Evolutionary conservation across 2,329 filamentous ascomycete genomes (phyloP).

Genomic region (Seiridium unicorne): DNA sequence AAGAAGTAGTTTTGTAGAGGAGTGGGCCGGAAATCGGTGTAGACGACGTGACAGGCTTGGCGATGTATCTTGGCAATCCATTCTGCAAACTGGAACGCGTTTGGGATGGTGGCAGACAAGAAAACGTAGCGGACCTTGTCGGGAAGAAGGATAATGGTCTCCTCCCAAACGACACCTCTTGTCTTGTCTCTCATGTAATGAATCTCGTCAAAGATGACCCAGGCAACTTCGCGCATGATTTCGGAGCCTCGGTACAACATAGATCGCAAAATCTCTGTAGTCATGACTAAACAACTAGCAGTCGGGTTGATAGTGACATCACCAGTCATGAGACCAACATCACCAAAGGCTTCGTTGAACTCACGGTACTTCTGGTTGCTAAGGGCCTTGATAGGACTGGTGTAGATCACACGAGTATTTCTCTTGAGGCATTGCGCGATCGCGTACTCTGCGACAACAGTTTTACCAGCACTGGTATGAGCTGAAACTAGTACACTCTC

Average conservation of each 20-base stretch:
- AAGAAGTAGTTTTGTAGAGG: slow-evolving; percentile 98
- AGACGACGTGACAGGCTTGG: slow-evolving; percentile 97
- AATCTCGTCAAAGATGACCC: slow-evolving; percentile 98
- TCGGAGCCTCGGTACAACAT: slow-evolving; percentile 98
- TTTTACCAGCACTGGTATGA: slow-evolving; percentile 97
- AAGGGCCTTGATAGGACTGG: slow-evolving; percentile 96
- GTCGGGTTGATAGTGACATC: slow-evolving; percentile 99
- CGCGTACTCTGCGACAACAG: slow-evolving; percentile 96
- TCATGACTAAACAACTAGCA: slow-evolving; percentile 97
- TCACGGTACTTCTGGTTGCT: slow-evolving; percentile 99
- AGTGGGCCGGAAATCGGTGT: slow-evolving; percentile 96
- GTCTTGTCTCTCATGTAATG: slow-evolving; percentile 96
- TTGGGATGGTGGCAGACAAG: slow-evolving; percentile 95
- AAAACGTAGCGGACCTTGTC: slow-evolving; percentile 99
- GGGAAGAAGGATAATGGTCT: slow-evolving; percentile 95
- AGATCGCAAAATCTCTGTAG: slow-evolving; percentile 96
- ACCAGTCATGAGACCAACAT: slow-evolving; percentile 97
- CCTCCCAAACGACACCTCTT: slow-evolving; percentile 97
- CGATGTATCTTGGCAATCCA: slow-evolving; percentile 99
- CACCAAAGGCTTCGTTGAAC: slow-evolving; percentile 91
- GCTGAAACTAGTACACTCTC: slow-evolving; percentile 97
- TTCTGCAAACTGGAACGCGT: slow-evolving; percentile 98
- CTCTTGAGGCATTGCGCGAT: slow-evolving; percentile 96
- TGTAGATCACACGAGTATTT: slow-evolving; percentile 98
- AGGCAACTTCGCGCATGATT: slow-evolving; percentile 98